These are phyloP conservation scores for Saturnispora sanitii DNA, from an alignment of 805 yeast species.

Conservation along the genomic window DNA sequence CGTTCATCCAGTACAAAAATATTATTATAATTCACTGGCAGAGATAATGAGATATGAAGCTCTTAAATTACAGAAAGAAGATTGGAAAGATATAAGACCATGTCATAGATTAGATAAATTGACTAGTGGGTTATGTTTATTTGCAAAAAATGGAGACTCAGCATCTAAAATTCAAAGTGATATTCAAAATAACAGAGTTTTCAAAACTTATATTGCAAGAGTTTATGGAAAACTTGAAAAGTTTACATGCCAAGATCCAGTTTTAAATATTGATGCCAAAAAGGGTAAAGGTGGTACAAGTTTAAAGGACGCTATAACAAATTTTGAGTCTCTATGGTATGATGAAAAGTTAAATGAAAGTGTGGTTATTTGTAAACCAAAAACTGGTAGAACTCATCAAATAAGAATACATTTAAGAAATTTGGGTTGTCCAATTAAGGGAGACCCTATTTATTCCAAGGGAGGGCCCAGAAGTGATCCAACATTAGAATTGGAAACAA, in stretches of 20 bases:
- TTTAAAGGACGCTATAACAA: conserved; percentile 17
- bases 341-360: conserved; percentile 26
- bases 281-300: conserved; percentile 20
- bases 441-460: conserved; percentile 26
- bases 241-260: conserved; percentile 31
- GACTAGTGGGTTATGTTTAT: conserved; percentile 42
- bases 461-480: conserved; percentile 7
- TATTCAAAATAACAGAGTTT: conserved; percentile 25
- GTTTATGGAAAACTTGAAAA: conserved; percentile 29
- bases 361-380: conserved; percentile 38
- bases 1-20: conserved; percentile 43
- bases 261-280: conserved; percentile 25
- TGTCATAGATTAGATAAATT: conserved; percentile 46
- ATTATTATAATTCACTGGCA: conserved; percentile 34
- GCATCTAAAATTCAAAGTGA: conserved; percentile 27
- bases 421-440: conserved; percentile 30
- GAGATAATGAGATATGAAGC: conserved; percentile 33
- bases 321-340: conserved; percentile 24
- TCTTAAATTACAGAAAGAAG: not conserved
- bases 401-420: conserved; percentile 45
- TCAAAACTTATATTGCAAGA: conserved; percentile 39
- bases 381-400: conserved; percentile 49
- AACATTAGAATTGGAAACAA: conserved; percentile 3
- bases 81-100: conserved; percentile 20
- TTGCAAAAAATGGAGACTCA: conserved; percentile 31